Percentiles rank a stretch among this genome's conserved stretches.
phyloP scores from a whole-genome alignment of 441 rosid genomes.

The Theobroma grandiflorum region DNA sequence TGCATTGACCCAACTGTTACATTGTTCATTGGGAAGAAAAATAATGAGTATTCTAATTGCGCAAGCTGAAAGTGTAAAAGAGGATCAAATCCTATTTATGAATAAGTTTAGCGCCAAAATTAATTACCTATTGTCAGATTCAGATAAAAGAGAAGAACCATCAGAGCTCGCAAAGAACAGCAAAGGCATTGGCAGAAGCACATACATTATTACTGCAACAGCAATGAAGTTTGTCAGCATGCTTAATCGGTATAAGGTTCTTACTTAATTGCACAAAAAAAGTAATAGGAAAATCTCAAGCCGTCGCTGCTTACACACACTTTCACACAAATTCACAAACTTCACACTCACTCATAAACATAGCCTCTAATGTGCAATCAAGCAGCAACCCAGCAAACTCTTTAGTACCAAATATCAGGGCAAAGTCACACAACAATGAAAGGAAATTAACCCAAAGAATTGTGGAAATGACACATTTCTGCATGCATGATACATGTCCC shows the following conservation, averaged over 20 bases:
- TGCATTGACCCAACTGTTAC: slow-evolving; percentile 79
- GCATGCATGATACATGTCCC: background rate
- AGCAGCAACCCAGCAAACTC: background rate
- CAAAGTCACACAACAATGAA: background rate
- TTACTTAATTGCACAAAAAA: slow-evolving; percentile 5
- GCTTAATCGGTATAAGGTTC: background rate
- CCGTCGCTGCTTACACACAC: background rate
- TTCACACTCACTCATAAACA: background rate
- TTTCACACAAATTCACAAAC: background rate
- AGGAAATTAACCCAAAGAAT: background rate
- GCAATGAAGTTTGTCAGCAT: slow-evolving; percentile 25
- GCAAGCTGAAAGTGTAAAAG: background rate
- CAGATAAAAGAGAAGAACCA: slow-evolving; percentile 61
- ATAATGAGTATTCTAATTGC: background rate
- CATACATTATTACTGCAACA: slow-evolving; percentile 85
- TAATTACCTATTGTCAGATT: slow-evolving; percentile 66
- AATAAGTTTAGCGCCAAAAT: background rate
- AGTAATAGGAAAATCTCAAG: background rate
- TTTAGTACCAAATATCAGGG: background rate
- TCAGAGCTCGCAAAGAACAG: slow-evolving; percentile 85
- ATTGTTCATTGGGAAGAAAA: slow-evolving; percentile 14
- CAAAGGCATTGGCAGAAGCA: slow-evolving; percentile 95
- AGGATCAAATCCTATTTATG: slow-evolving; percentile 14
- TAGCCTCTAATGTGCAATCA: background rate
- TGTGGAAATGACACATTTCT: background rate